Evolutionary conservation across 345 rosid genomes (phyloP).

Genomic region (Pistacia atlantica): DNA sequence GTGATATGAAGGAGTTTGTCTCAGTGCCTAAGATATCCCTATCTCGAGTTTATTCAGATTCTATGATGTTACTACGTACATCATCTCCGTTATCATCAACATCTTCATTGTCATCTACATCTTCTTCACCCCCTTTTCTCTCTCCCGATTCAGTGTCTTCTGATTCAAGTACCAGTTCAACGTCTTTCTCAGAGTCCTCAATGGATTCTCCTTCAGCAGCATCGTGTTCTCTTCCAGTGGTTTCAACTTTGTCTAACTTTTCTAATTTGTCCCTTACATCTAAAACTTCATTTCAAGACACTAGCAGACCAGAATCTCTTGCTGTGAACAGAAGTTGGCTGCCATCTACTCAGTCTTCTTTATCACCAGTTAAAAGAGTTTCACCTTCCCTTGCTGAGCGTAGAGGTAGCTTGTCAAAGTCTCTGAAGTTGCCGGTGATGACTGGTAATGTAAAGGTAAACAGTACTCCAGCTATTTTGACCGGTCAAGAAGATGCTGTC

Average conservation of each 20-base stretch:
- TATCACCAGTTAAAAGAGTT: slow-evolving; percentile 46
- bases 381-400: slow-evolving; percentile 86
- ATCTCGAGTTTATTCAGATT: slow-evolving; percentile 89
- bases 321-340: slow-evolving; percentile 38
- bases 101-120: slow-evolving; percentile 47
- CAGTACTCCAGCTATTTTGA: slow-evolving; percentile 24
- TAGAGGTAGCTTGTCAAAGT: slow-evolving; percentile 69
- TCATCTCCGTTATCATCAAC: slow-evolving; percentile 61
- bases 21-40: slow-evolving; percentile 65
- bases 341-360: slow-evolving; percentile 28
- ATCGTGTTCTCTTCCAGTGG: slow-evolving; percentile 50
- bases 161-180: slow-evolving; percentile 66
- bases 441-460: slow-evolving; percentile 46
- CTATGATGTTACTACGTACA: slow-evolving; percentile 82
- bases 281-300: slow-evolving; percentile 39
- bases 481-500: slow-evolving; percentile 33
- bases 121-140: slow-evolving; percentile 72
- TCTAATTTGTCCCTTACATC: slow-evolving; percentile 65
- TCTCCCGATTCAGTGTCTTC: slow-evolving; percentile 79
- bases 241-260: slow-evolving; percentile 64
- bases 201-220: slow-evolving; percentile 68
- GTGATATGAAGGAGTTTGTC: slow-evolving; percentile 70
- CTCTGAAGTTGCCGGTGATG: slow-evolving; percentile 70
- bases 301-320: slow-evolving; percentile 32
- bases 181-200: slow-evolving; percentile 61